Percentiles rank a stretch among this genome's conserved stretches.
phyloP scores from a whole-genome alignment of 2,329 filamentous ascomycete genomes.

The Pestalotiopsis sp. region DNA sequence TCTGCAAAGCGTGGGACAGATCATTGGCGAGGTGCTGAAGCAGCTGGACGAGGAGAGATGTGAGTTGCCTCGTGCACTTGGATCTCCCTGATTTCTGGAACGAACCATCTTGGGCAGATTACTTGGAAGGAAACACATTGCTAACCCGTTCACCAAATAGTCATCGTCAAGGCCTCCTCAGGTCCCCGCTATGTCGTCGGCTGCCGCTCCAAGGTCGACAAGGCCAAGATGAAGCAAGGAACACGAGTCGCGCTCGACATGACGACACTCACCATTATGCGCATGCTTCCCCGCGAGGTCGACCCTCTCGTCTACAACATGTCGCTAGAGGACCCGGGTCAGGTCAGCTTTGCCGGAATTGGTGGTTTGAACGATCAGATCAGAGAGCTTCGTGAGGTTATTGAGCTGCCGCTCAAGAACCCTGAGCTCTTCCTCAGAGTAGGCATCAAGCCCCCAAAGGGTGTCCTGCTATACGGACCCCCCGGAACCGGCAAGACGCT shows the following conservation, averaged over 20 bases:
- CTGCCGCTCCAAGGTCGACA: conserved; percentile 98
- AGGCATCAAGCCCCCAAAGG: conserved; percentile 98
- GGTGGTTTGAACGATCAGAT: conserved; percentile 98
- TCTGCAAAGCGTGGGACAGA: conserved; percentile 97
- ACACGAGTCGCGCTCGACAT: conserved; percentile 97
- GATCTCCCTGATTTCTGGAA: not conserved
- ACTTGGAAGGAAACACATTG: not conserved
- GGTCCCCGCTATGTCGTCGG: conserved; percentile 97
- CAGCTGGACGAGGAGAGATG: conserved; percentile 98
- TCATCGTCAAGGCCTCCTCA: conserved; percentile 98
- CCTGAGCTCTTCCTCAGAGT: conserved; percentile 96
- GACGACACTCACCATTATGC: conserved; percentile 99
- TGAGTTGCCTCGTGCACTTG: conserved; percentile 49
- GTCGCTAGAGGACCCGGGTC: conserved; percentile 96
- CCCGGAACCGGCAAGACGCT: conserved; percentile 97
- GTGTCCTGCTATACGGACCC: conserved; percentile 92
- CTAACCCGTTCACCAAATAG: conserved; percentile 46
- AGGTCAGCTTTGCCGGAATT: conserved; percentile 97
- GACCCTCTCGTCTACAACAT: conserved; percentile 99
- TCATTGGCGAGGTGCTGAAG: conserved; percentile 98
- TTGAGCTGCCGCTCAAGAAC: conserved; percentile 97
- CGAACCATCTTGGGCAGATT: not conserved
- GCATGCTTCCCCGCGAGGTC: conserved; percentile 97
- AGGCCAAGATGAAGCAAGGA: conserved; percentile 95
- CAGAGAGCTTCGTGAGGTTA: conserved; percentile 93